phyloP scores from a whole-genome alignment of 2,329 filamentous ascomycete genomes.

The Colletotrichum endophyticum region DNA sequence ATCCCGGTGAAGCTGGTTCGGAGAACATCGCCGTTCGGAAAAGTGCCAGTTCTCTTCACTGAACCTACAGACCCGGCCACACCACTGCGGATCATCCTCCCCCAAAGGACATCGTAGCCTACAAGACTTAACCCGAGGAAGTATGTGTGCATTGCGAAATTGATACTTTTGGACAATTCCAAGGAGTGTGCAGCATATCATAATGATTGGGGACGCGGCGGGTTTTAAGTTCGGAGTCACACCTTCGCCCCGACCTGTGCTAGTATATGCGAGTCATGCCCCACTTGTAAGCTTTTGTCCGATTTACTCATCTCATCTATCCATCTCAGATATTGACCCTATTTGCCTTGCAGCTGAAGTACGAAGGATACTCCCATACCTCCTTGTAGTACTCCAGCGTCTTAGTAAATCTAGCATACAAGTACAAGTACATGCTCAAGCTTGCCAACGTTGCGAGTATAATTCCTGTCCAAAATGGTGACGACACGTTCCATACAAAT shows the following conservation, averaged over 20 bases:
- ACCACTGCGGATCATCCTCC: not conserved
- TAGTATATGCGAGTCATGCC: not conserved
- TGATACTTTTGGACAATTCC: not conserved
- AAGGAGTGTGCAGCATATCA: not conserved
- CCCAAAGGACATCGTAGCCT: not conserved
- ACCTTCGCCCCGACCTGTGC: rapidly evolving
- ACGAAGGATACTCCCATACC: conserved; percentile 5
- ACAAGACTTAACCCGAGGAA: conserved; percentile 1
- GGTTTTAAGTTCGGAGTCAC: not conserved
- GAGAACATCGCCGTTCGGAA: not conserved
- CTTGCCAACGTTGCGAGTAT: not conserved
- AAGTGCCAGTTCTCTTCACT: not conserved
- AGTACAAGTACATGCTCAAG: not conserved
- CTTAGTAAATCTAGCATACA: not conserved
- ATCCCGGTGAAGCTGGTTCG: not conserved
- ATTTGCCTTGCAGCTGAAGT: not conserved
- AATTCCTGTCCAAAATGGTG: not conserved
- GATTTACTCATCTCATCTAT: not conserved
- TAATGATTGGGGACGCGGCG: not conserved
- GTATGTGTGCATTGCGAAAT: not conserved
- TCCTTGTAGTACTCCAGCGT: conserved; percentile 2
- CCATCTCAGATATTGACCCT: not conserved
- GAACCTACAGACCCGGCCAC: not conserved
- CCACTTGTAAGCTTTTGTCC: not conserved
- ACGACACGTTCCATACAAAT: not conserved